Evolutionary conservation across 768 basidiomycete species (phyloP).

Genomic region (Suillus paluster): DNA sequence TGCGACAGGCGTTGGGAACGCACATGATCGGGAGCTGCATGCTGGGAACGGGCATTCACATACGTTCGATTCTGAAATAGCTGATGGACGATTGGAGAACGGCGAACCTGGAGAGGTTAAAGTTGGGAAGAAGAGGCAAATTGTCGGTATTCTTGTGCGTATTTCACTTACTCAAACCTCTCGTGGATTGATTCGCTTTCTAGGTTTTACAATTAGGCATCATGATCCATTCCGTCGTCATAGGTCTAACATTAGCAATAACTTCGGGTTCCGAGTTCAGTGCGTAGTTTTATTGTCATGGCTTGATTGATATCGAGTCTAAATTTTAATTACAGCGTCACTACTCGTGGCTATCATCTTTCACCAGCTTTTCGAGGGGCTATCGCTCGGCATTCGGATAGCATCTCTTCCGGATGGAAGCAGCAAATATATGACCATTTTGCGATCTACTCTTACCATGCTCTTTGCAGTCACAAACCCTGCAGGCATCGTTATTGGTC

Average conservation of each 20-base stretch:
- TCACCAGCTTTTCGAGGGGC: slow-evolving; percentile 85
- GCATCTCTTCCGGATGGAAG: slow-evolving; percentile 56
- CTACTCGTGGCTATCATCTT: slow-evolving; percentile 77
- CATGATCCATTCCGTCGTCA: slow-evolving; percentile 83
- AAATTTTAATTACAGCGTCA: slow-evolving; percentile 49
- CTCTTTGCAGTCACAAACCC: slow-evolving; percentile 81
- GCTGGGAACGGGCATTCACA: slow-evolving; percentile 16
- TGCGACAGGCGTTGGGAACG: slow-evolving; percentile 2
- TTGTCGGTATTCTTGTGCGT: slow-evolving; percentile 73
- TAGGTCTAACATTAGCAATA: slow-evolving; percentile 78
- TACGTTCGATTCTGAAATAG: slow-evolving; percentile 5
- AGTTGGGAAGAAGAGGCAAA: slow-evolving; percentile 61
- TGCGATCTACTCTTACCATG: slow-evolving; percentile 58
- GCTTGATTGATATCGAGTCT: not conserved
- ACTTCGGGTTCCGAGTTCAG: slow-evolving; percentile 73
- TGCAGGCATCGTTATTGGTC: slow-evolving; percentile 63
- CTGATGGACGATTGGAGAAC: not conserved
- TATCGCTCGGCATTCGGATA: slow-evolving; percentile 83
- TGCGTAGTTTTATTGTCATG: slow-evolving; percentile 38
- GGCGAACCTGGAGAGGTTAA: slow-evolving; percentile 28
- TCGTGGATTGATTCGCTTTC: not conserved
- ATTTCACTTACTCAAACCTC: not conserved
- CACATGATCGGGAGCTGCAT: slow-evolving; percentile 3
- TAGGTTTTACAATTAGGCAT: slow-evolving; percentile 84
- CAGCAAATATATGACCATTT: slow-evolving; percentile 30